Evolutionary conservation across 75 land plant genomes (phyloP).

Genomic region (Selaginella moellendorffii): DNA sequence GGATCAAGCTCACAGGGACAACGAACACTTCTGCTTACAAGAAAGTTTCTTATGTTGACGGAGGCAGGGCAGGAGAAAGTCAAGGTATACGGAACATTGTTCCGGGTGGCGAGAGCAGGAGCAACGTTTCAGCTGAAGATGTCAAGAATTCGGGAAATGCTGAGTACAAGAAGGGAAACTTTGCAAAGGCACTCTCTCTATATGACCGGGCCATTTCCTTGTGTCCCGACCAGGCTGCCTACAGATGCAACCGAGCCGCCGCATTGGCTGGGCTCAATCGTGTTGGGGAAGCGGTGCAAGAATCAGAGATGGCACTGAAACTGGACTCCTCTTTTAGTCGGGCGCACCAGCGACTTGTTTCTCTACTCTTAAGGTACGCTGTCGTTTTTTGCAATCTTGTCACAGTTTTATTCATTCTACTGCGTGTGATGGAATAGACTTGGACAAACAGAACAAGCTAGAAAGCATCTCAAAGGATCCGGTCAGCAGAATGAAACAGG

Average conservation of each 20-base stretch:
- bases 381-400: too few relatives aligned
- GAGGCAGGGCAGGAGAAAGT: too few relatives aligned
- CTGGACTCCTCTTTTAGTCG: slow-evolving; percentile 1
- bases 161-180: slow-evolving; percentile 6
- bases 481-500: slow-evolving; percentile 33
- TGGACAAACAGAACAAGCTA: slow-evolving; percentile 62
- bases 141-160: background rate
- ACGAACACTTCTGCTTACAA: background rate
- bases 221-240: slow-evolving; percentile 1
- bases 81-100: too few relatives aligned
- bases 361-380: background rate
- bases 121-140: background rate
- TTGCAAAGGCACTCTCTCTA: background rate
- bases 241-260: slow-evolving; percentile 4
- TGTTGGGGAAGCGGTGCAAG: slow-evolving; percentile 1
- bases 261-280: background rate
- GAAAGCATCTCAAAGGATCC: slow-evolving; percentile 34
- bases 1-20: background rate
- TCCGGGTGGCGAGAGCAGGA: too few relatives aligned
- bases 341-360: background rate
- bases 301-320: slow-evolving; percentile 5
- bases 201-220: slow-evolving; percentile 6
- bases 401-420: too few relatives aligned
- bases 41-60: too few relatives aligned
- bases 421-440: too few relatives aligned